Evolutionary conservation across 768 basidiomycete species (phyloP).

Genomic region (Psilocybe cubensis): DNA sequence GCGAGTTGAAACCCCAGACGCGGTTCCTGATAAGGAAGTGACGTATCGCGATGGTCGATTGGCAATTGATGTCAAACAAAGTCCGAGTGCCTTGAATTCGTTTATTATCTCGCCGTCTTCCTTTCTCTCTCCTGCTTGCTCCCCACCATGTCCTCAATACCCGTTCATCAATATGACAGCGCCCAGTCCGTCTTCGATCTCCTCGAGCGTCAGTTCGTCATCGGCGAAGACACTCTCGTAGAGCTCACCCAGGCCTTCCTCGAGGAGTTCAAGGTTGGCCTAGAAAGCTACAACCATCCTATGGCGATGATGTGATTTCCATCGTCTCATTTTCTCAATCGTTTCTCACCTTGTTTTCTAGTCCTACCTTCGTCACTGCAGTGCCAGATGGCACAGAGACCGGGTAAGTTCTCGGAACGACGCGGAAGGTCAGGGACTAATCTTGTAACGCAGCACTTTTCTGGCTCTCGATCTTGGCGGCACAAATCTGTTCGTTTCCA

Average conservation of each 20-base stretch:
- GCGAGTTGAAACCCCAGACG: constrained; percentile 9
- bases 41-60: constrained; percentile 30
- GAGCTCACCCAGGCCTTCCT: constrained; percentile 81
- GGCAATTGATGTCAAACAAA: constrained; percentile 10
- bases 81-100: constrained; percentile 11
- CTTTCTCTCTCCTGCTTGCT: constrained; percentile 18
- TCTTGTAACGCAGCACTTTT: constrained; percentile 70
- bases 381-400: constrained; percentile 94
- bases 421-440: constrained; percentile 6
- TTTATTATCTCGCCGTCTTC: constrained; percentile 1
- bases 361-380: constrained; percentile 94
- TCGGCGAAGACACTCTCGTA: constrained; percentile 62
- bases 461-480: constrained; percentile 96
- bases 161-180: constrained; percentile 43
- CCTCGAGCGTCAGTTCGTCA: constrained; percentile 74
- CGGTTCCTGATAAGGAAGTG: constrained; percentile 38
- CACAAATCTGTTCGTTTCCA: constrained; percentile 83
- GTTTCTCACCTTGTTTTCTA: constrained; percentile 31
- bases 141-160: constrained; percentile 44
- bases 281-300: constrained; percentile 71
- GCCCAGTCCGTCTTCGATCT: constrained; percentile 57
- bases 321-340: not conserved
- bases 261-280: constrained; percentile 75
- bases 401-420: constrained; percentile 54
- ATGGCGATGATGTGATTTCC: constrained; percentile 93